A percentile compares a stretch with the other conserved stretches of the same genome.
Conservation (phyloP, 2,329 filamentous ascomycete species). For the Westerdykella ornata region DNA sequence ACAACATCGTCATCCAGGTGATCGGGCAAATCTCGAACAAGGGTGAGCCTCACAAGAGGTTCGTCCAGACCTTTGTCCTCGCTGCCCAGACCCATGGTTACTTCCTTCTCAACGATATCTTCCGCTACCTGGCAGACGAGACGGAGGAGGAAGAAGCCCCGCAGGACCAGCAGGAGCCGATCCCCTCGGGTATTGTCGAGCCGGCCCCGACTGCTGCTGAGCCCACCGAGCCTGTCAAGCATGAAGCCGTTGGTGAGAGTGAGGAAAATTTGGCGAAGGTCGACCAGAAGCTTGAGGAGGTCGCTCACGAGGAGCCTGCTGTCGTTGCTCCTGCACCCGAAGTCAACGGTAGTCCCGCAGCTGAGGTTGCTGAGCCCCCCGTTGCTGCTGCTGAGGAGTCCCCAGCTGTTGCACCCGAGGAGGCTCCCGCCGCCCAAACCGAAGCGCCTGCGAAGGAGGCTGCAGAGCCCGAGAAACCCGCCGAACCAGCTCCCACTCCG, state of each 20-base stretch:
- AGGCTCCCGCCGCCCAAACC: slow-evolving; percentile 21
- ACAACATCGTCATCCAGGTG: slow-evolving; percentile 95
- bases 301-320: slow-evolving; percentile 32
- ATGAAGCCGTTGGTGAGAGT: slow-evolving; percentile 32
- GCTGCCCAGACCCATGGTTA: slow-evolving; percentile 94
- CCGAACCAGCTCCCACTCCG: slow-evolving; percentile 54
- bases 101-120: slow-evolving; percentile 97
- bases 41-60: slow-evolving; percentile 83
- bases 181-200: slow-evolving; percentile 37
- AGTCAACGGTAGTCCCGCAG: slow-evolving; percentile 34
- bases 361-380: slow-evolving; percentile 27
- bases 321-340: slow-evolving; percentile 22
- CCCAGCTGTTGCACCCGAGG: slow-evolving; percentile 33
- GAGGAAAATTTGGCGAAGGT: slow-evolving; percentile 48
- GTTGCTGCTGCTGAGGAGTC: slow-evolving; percentile 35
- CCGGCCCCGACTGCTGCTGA: slow-evolving; percentile 33
- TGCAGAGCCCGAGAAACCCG: slow-evolving; percentile 53
- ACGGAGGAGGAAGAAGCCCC: slow-evolving; percentile 56
- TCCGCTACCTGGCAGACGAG: slow-evolving; percentile 85
- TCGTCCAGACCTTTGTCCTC: slow-evolving; percentile 95
- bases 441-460: slow-evolving; percentile 22
- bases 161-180: slow-evolving; percentile 31
- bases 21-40: slow-evolving; percentile 98
- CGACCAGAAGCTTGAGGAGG: slow-evolving; percentile 70
- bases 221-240: slow-evolving; percentile 25